Base-by-base conservation (phyloP, 1,139 yeast genomes). In the Yamadazyma sp. region DNA sequence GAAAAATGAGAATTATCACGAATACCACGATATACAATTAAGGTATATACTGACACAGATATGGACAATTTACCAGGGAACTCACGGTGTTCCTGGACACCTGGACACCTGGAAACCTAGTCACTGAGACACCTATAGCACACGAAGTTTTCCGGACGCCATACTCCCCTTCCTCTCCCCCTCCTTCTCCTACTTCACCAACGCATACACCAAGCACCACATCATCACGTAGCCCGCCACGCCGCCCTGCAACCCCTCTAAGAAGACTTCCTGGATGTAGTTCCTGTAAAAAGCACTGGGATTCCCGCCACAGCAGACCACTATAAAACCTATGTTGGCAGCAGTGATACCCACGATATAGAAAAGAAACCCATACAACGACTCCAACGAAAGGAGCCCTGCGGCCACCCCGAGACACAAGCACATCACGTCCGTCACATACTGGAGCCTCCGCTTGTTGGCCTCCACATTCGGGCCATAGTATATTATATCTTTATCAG, bases 201-300 rank as follows among this genome's bases (percentile, higher is more conserved):
- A 63, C 0, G 92, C 94, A 61, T 79, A 83, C 34, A 83, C 77
- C 55, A 87, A 68, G 48, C 95, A 85, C 96, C 96, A 87, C 71
- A 85, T 80, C 83, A 87, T 83, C 20, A 85, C 69, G 54, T 69
- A 87, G 14, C 92, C 87, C 2, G 91, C 79, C 12, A 84, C 54
- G 42, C 81, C 81, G 29, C 81, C 65, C 14, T 77, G 64, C 5
- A 85, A 46, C 12, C 83, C 79, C 34, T 73, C 78, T 3, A 82
- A 39, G 45, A 81, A 73, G 0, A 87, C 61, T 41, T 79, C 83
- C 31, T 67, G 69, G 2, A 75, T n/a, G 0, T 89, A 86, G 29
- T 59, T 67, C 23, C 65, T 60, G 54, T 75, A 86, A 59, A 71
- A 86, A 37, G 58, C 56, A 2, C 53, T 43, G 0, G 85, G 76